Evolutionary conservation across 768 basidiomycete genomes (phyloP), one percentile per base, ranked within the genome.

Genomic region (Serendipita sp.): DNA sequence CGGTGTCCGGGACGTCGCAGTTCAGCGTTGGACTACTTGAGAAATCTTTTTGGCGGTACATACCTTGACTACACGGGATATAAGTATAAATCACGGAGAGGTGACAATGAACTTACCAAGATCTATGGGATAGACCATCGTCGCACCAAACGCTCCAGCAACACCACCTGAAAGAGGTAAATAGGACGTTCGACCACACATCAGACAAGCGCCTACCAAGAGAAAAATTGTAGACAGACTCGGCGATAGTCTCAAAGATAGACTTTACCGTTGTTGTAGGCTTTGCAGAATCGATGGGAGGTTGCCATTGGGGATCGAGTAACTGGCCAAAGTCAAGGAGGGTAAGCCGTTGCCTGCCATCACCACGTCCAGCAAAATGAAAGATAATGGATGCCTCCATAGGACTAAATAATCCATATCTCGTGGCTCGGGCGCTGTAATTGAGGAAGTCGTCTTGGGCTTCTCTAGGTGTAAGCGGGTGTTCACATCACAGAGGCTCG

Each of bases 351-450:
- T 85, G 83, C 54, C 77, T 77, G 2, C 78, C 76, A 51, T 79
- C 76, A 13, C 93, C 94, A 54, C 92, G 83, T 11, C 89, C 86
- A 32, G 93, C 93, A 76, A 97, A 98, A 74, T 99, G 95, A 77
- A 97, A 99, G 70, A 99, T 85, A 71, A 98, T 96, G 63, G 88
- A 83, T n/a, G 89, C 91, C 74, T 98, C 95, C 90, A 97, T 95
- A 3, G 95, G 95, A 0, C 92, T 94, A 74, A 97, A 97, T 63
- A 95, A 81, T 44, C 91, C 88, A 74, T 98, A 97, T 44, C 95
- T 88, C 69, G 94, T 91, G 69, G 79, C 86, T 41, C 85, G 81
- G 32, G 89, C 85, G 13, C 92, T 83, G 73, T 96, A 79, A 73
- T 97, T 88, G 65, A 95, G 80, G 76, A 99, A 98, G 74, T 98